Conservation (phyloP, 2,329 filamentous ascomycete species). For the Arthrobotrys entomopaga region DNA sequence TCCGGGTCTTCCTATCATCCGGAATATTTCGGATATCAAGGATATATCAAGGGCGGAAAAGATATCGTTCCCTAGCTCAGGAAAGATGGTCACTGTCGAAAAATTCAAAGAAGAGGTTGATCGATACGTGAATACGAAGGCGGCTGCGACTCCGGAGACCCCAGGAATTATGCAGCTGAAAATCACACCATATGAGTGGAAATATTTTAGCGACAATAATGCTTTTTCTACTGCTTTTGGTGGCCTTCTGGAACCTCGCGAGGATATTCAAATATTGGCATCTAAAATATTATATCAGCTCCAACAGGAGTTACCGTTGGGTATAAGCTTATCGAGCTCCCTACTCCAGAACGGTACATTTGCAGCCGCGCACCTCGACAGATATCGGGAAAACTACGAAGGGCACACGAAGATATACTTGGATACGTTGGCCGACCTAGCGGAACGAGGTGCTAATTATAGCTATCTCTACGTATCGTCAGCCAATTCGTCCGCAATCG, state of each 20-base stretch:
- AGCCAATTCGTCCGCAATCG: not conserved
- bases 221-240: not conserved
- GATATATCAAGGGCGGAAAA: not conserved
- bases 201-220: not conserved
- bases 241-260: not conserved
- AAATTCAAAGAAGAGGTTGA: not conserved
- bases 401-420: not conserved
- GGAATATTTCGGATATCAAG: slow-evolving; percentile 6
- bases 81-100: not conserved
- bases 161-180: not conserved
- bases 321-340: not conserved
- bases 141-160: not conserved
- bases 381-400: not conserved
- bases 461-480: slow-evolving; percentile 3
- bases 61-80: not conserved
- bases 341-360: slow-evolving; percentile 2
- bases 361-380: not conserved
- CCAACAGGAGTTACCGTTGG: not conserved
- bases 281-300: slow-evolving; percentile 14
- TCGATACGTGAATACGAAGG: not conserved
- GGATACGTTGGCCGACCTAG: not conserved
- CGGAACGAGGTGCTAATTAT: not conserved
- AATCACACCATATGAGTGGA: not conserved
- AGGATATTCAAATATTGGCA: slow-evolving; percentile 14
- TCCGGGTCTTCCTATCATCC: not conserved